Evolutionary conservation across 805 yeast species (phyloP), one percentile per base, ranked within the genome.

Genomic region (Candida berthetii): DNA sequence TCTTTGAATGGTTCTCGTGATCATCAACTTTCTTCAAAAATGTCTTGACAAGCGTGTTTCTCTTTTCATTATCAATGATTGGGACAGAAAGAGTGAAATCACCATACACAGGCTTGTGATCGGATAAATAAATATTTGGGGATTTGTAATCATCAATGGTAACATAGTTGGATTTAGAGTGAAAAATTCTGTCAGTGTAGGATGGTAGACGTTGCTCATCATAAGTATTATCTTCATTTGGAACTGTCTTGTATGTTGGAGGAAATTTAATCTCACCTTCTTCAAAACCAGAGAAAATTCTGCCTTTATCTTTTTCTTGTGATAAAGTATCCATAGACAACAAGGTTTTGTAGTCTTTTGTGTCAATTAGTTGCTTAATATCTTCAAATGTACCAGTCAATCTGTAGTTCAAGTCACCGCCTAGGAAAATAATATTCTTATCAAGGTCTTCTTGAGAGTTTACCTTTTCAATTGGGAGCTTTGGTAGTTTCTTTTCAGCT

Each of bases 401-500:
- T 37, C 85, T 61, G 48, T 74, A 78, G 49, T 79, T 78, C 42
- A 78, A 54, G 48, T 78, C 85, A 7, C 85, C 85, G 24, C 70
- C 61, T 11, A 72, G 55, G 18, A 78, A 54, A 0, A 67, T 52
- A 9, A 48, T 38, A 17, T 52, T 52, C 29, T 51, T 50, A 17
- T 49, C 49, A 9, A 34, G 20, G 18, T 34, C 36, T 19, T 34
- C 19, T 17, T 31, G 34, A 15, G 34, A 31, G 15, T 17, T 31
- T 4, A 31, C 34, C 15, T 31, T 31, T 31, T 16, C 34, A 10
- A 31, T 31, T 27, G 29, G 29, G 13, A 27, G n/a, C n/a, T 27
- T 27, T 27, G 29, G 29, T 13, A 27, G 8, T 13, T 27, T 27
- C 29, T 27, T 27, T 11, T 27, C n/a, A 27, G n/a, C n/a, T 27